phyloP scores from a whole-genome alignment of 2,329 filamentous ascomycete genomes.

The Sporothrix variecibatus region DNA sequence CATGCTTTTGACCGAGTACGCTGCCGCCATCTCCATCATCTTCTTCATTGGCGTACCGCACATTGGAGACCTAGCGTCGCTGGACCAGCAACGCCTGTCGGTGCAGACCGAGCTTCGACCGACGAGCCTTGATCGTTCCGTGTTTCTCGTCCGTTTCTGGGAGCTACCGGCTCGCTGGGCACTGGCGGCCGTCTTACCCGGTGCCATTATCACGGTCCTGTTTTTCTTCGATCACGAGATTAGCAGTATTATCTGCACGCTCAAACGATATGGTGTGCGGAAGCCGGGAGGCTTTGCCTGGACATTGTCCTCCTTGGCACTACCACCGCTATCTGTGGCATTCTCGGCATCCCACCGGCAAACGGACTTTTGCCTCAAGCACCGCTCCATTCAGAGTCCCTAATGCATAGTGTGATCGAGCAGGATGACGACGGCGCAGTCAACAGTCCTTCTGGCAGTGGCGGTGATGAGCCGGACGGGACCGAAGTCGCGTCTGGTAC shows the following conservation, averaged over 20 bases:
- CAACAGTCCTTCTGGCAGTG: neutral
- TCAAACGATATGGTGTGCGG: conserved; percentile 18
- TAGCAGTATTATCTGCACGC: conserved; percentile 21
- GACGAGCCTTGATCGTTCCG: conserved; percentile 13
- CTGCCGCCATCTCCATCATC: conserved; percentile 23
- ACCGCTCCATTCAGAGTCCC: conserved; percentile 64
- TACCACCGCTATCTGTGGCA: conserved; percentile 21
- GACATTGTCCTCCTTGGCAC: conserved; percentile 22
- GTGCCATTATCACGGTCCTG: conserved; percentile 21
- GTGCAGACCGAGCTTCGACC: conserved; percentile 19
- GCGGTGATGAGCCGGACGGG: neutral
- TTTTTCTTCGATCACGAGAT: conserved; percentile 25
- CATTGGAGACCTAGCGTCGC: conserved; percentile 3
- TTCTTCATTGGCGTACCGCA: conserved; percentile 24
- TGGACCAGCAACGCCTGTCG: conserved; percentile 21
- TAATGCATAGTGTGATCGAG: conserved; percentile 53
- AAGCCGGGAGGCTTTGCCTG: conserved; percentile 24
- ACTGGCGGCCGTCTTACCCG: conserved; percentile 16
- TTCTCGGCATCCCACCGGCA: conserved; percentile 60
- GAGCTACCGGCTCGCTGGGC: conserved; percentile 19
- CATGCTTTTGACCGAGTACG: conserved; percentile 23
- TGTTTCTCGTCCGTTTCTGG: conserved; percentile 24
- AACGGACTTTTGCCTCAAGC: conserved; percentile 68
- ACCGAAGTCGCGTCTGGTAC: neutral
- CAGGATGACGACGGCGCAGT: conserved; percentile 37